phyloP scores from a whole-genome alignment of 1,284 basidiomycete genomes.

The Baeospora myosura region DNA sequence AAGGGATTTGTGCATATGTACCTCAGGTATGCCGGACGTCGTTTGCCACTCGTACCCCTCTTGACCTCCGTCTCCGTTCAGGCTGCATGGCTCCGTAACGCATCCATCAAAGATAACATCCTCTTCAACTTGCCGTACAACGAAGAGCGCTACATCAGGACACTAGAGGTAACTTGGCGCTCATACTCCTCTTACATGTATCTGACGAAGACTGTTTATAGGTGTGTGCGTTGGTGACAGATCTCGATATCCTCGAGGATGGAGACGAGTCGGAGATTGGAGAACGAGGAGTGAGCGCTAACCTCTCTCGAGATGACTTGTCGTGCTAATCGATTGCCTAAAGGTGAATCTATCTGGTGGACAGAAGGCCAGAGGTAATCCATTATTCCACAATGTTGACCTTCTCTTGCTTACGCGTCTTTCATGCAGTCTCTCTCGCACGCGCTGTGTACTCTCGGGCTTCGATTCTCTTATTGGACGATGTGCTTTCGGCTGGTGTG shows the following conservation, averaged over 20 bases:
- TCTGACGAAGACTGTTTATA: constrained; percentile 11
- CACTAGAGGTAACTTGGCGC: constrained; percentile 46
- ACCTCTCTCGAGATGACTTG: constrained; percentile 2
- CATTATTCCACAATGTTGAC: background rate
- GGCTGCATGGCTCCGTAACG: constrained; percentile 67
- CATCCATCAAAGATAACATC: constrained; percentile 66
- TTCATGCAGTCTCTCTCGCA: constrained; percentile 73
- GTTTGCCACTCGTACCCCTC: constrained; percentile 1
- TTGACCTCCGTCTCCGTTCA: constrained; percentile 16
- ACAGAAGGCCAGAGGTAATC: constrained; percentile 82
- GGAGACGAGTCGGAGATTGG: constrained; percentile 91
- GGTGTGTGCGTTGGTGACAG: constrained; percentile 50
- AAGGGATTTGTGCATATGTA: constrained; percentile 81
- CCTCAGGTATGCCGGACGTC: constrained; percentile 58
- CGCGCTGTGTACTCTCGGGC: constrained; percentile 93
- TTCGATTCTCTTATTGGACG: constrained; percentile 80
- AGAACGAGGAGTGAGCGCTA: constrained; percentile 61
- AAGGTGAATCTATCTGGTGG: constrained; percentile 88
- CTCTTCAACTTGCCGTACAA: constrained; percentile 82
- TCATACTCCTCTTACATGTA: constrained; percentile 1
- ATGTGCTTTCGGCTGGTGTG: constrained; percentile 71
- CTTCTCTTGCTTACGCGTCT: background rate
- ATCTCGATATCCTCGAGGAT: constrained; percentile 89
- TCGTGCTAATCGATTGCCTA: background rate
- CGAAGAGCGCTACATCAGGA: constrained; percentile 70